Evolutionary conservation across 1,284 basidiomycete genomes (phyloP), one percentile per base, ranked within the genome.

Genomic region (Fomes fomentarius): DNA sequence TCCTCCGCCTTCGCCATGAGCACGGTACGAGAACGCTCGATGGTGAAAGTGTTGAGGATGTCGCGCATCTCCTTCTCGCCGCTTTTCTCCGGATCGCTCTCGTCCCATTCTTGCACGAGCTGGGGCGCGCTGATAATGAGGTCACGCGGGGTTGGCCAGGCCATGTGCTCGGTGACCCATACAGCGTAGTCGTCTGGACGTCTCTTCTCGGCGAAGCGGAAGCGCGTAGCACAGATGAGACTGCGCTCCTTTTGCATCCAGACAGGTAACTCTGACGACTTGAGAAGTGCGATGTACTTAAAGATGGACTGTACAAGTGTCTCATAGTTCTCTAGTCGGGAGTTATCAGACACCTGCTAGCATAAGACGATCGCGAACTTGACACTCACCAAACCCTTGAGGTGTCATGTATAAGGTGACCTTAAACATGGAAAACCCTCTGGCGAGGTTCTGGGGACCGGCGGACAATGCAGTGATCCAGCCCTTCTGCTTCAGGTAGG

Each of bases 391-490:
- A 57, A 98, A 89, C 4, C 97, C 97, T 51, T 93, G 87, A 40
- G 84, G 79, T 0, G 97, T 98, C 54, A 99, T 74, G 63, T 93
- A 79, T 28, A 93, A 77, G 5, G 85, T 88, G 37, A 94, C 74
- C 71, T 93, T 96, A 76, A 98, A 95, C 78, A 94, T 91, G 47
- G 87, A 89, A 69, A 98, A 96, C 3, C 92, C 91, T 63, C 89
- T 78, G 3, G 84, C 94, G 17, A 90, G 81, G 50, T 84, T 80
- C 54, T 91, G 88, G 2, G 84, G 79, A 3, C 93, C 94, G 37
- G 88, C 81, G 52, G 82, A 86, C 42, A 99, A 77, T 21, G 80
- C 79, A 52, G 92, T 95, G 46, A 91, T 85, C 96, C 96, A 98
- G 4, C 96, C 94, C 67, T 91, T 89, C 62, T 82, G 79, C 76